These are phyloP conservation scores for Dendrobium catenatum DNA, from an alignment of 106 monocot species.

Conservation along the genomic window DNA sequence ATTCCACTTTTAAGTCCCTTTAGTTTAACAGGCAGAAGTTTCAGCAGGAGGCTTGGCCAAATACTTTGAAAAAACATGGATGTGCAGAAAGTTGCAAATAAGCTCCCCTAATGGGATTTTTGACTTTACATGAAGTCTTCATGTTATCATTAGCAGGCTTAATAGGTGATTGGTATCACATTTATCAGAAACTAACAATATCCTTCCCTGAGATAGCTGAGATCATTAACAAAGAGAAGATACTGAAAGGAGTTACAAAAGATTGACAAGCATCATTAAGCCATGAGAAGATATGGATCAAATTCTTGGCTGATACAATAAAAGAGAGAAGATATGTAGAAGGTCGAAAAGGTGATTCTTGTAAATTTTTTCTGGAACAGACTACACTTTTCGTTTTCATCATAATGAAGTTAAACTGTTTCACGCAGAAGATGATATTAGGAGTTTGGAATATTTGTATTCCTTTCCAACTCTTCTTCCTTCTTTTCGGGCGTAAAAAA, in stretches of 20 bases:
- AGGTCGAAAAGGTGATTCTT: not conserved
- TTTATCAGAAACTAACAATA: constrained; percentile 11
- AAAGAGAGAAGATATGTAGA: constrained; percentile 18
- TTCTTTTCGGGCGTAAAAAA: not conserved
- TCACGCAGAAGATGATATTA: no score
- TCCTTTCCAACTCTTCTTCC: no score
- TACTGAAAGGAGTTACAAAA: not conserved
- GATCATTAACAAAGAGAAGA: no score
- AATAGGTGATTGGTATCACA: constrained; percentile 50
- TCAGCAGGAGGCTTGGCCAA: not conserved
- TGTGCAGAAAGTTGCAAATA: constrained; percentile 12
- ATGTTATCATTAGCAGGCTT: constrained; percentile 69
- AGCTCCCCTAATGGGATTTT: constrained; percentile 29
- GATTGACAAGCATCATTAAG: not conserved
- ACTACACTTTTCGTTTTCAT: no score
- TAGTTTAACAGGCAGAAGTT: not conserved
- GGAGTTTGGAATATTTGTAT: no score
- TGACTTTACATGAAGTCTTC: constrained; percentile 77
- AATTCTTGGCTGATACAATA: constrained; percentile 45
- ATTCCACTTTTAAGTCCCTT: not conserved
- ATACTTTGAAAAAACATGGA: constrained; percentile 9
- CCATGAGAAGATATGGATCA: not conserved
- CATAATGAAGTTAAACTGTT: no score
- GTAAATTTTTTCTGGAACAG: no score
- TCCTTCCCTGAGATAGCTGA: not conserved